These are phyloP conservation scores for Auxenochlorella pyrenoidosa DNA, from an alignment of 139 green algal species.

Conservation along the genomic window DNA sequence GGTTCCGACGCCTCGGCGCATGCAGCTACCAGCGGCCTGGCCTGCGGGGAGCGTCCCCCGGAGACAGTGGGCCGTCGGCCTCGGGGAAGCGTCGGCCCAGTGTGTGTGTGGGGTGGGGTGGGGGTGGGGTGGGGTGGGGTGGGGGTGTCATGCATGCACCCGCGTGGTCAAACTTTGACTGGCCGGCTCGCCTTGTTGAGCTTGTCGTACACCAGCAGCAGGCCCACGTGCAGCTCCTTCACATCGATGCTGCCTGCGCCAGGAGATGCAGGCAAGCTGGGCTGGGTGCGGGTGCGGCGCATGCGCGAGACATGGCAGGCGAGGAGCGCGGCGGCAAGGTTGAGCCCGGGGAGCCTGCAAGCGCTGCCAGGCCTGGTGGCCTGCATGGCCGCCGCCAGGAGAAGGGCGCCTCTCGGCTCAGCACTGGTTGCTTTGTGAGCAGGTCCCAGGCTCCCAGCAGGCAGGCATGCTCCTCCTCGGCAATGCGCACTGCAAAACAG, in stretches of 20 bases:
- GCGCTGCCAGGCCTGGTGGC: no score
- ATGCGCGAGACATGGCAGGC: no score
- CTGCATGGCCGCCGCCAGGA: background rate
- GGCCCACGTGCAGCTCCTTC: constrained; percentile 41
- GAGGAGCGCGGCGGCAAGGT: no score
- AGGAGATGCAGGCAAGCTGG: background rate
- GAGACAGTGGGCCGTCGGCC: no score
- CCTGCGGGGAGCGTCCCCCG: background rate
- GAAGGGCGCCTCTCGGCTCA: background rate
- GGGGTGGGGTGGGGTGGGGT: no score
- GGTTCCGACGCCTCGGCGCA: no score
- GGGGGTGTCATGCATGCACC: no score
- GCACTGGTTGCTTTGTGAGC: background rate
- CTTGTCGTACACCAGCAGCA: constrained; percentile 40
- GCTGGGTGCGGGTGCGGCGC: background rate
- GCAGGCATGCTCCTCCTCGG: background rate
- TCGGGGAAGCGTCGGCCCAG: no score
- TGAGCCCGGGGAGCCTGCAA: no score
- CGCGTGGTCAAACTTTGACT: no score
- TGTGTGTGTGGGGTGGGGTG: no score
- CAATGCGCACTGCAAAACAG: background rate
- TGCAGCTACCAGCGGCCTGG: background rate
- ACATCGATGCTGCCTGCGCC: constrained; percentile 34
- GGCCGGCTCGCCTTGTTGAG: constrained; percentile 25
- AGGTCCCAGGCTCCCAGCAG: background rate